Percentiles rank a stretch among this genome's conserved stretches.
Evolutionary conservation across 495 filamentous ascomycete species (phyloP).

Genomic region (Aspergillus diversus): DNA sequence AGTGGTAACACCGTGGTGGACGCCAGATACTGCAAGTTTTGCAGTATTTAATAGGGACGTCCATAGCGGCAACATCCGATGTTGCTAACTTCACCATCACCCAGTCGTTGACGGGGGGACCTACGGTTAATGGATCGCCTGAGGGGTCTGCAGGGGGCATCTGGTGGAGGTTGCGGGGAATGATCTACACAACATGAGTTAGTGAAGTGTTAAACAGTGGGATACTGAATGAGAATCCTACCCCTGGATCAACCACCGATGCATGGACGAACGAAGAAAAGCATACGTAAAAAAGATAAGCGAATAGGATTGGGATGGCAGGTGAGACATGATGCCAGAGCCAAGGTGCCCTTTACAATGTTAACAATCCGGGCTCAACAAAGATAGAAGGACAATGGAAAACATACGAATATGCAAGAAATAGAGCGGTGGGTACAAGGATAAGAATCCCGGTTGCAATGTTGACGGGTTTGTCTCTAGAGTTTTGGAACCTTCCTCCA

Average conservation of each 20-base stretch:
- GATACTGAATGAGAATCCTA: conserved; percentile 50
- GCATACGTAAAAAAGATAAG: conserved; percentile 85
- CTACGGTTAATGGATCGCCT: conserved; percentile 77
- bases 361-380: conserved; percentile 11
- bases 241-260: conserved; percentile 87
- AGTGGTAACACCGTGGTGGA: conserved; percentile 92
- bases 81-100: conserved; percentile 80
- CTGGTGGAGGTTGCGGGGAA: conserved; percentile 81
- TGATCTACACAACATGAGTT: conserved; percentile 56
- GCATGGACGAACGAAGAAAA: conserved; percentile 93
- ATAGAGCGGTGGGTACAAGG: conserved; percentile 75
- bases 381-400: background rate
- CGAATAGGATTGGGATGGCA: conserved; percentile 88
- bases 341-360: conserved; percentile 68
- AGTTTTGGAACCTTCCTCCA: conserved; percentile 85
- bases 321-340: conserved; percentile 90
- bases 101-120: conserved; percentile 89
- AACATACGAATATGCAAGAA: conserved; percentile 78
- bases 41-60: conserved; percentile 97
- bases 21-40: conserved; percentile 97
- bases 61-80: conserved; percentile 79
- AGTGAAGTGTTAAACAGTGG: conserved; percentile 18
- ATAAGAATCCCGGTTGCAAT: conserved; percentile 82
- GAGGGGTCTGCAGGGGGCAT: conserved; percentile 58
- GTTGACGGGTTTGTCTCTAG: conserved; percentile 87